A percentile compares a stretch with the other conserved stretches of the same genome.
Conservation (phyloP, 306 rosid genomes). For the Coriaria nepalensis region DNA sequence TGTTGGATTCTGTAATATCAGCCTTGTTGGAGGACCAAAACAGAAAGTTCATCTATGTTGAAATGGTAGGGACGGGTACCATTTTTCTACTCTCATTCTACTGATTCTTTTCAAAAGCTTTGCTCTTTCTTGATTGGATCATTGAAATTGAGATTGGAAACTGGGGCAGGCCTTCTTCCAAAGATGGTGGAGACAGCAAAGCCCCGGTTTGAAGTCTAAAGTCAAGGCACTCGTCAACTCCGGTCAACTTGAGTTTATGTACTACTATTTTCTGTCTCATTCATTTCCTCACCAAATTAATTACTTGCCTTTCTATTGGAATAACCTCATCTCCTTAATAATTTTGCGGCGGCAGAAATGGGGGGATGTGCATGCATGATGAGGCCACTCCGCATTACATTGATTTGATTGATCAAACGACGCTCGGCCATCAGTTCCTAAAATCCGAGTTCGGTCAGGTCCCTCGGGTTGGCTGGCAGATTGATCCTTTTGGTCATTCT, state of each 20-base stretch:
- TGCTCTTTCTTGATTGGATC: too few species aligned
- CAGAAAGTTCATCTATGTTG: constrained; percentile 72
- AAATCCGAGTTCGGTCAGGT: constrained; percentile 44
- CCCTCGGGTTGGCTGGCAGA: constrained; percentile 83
- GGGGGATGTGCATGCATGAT: constrained; percentile 90
- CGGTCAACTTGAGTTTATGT: constrained; percentile 80
- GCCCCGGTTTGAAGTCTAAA: constrained; percentile 24
- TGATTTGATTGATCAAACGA: constrained; percentile 92
- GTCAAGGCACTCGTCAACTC: constrained; percentile 53
- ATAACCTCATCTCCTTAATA: background rate
- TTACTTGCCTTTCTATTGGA: background rate
- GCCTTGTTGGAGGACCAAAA: constrained; percentile 65
- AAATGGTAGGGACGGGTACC: constrained; percentile 42
- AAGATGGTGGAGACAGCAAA: constrained; percentile 79
- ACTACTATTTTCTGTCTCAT: constrained; percentile 2
- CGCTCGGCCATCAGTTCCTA: constrained; percentile 63
- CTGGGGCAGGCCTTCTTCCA: constrained; percentile 58
- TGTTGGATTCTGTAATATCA: constrained; percentile 54
- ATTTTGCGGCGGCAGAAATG: constrained; percentile 41
- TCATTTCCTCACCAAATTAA: background rate
- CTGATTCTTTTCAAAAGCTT: too few species aligned
- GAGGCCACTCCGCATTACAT: constrained; percentile 79
- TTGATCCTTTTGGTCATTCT: constrained; percentile 91
- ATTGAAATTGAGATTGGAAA: too few species aligned
- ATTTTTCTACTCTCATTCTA: background rate